phyloP scores from a whole-genome alignment of 2,329 filamentous ascomycete genomes.

The Cladophialophora psammophila region DNA sequence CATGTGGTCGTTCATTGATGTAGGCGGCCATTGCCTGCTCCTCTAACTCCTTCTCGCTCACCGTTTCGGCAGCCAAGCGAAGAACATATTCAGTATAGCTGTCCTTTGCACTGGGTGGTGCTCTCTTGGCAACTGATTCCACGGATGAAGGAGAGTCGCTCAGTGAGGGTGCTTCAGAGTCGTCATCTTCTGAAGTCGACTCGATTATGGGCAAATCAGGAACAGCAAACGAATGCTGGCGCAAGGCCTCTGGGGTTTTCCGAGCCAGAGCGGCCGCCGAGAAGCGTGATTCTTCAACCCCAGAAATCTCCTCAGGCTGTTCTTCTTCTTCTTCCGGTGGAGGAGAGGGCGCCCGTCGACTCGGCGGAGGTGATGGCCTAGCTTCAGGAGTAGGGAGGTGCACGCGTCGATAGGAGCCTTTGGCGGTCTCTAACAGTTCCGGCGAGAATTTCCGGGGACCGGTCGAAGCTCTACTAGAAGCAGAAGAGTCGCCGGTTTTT shows the following conservation, averaged over 20 bases:
- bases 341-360: slow-evolving; percentile 15
- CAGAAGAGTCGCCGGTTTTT: slow-evolving; percentile 14
- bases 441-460: slow-evolving; percentile 69
- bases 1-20: slow-evolving; percentile 57
- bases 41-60: slow-evolving; percentile 77
- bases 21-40: slow-evolving; percentile 64
- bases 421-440: slow-evolving; percentile 80
- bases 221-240: slow-evolving; percentile 66
- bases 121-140: slow-evolving; percentile 46
- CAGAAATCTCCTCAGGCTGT: slow-evolving; percentile 34
- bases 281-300: slow-evolving; percentile 51
- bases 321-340: slow-evolving; percentile 20
- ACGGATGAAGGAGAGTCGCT: slow-evolving; percentile 48
- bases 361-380: slow-evolving; percentile 12
- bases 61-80: slow-evolving; percentile 76
- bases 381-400: slow-evolving; percentile 24
- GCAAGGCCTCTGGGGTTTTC: slow-evolving; percentile 45
- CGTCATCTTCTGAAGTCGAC: slow-evolving; percentile 62
- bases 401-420: slow-evolving; percentile 69
- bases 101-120: slow-evolving; percentile 60
- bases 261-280: slow-evolving; percentile 53
- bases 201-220: slow-evolving; percentile 68
- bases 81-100: slow-evolving; percentile 78
- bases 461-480: slow-evolving; percentile 33
- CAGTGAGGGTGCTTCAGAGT: slow-evolving; percentile 55